phyloP scores from a whole-genome alignment of 2,329 filamentous ascomycete species.

The Penicillium sp. region DNA sequence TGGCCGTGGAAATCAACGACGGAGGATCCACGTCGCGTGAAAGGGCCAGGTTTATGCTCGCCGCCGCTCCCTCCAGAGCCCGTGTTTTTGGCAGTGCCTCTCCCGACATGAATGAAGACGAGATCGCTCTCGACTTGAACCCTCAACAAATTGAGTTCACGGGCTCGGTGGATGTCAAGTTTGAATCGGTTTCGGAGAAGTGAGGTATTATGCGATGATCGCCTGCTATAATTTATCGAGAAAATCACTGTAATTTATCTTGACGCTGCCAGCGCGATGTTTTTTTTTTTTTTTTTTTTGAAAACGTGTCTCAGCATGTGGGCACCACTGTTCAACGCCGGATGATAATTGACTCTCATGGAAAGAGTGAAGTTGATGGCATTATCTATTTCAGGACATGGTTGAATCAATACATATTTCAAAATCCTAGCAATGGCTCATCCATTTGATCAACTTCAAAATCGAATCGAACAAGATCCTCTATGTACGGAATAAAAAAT shows the following conservation, averaged over 20 bases:
- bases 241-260: too few species aligned
- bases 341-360: too few species aligned
- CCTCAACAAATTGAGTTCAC: slow-evolving; percentile 11
- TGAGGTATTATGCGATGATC: neutral
- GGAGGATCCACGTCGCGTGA: neutral
- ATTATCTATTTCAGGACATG: neutral
- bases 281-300: too few species aligned
- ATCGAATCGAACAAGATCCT: slow-evolving; percentile 55
- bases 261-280: too few species aligned
- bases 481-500: slow-evolving; percentile 54
- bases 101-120: neutral
- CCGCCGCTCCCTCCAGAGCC: neutral
- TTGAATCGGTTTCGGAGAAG: slow-evolving; percentile 3
- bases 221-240: neutral
- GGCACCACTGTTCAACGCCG: too few species aligned
- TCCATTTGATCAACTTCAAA: slow-evolving; percentile 48
- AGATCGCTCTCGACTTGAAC: slow-evolving; percentile 10
- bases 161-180: slow-evolving; percentile 7
- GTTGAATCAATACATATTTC: neutral
- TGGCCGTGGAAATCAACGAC: slow-evolving; percentile 14
- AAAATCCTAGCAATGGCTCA: slow-evolving; percentile 25
- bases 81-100: neutral
- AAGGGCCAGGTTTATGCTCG: neutral
- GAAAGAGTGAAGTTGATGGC: too few species aligned
- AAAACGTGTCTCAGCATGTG: too few species aligned